A percentile compares a stretch with the other conserved stretches of the same genome.
These are phyloP conservation scores for Fusarium begoniae DNA, from an alignment of 2,329 filamentous ascomycete species.

Conservation along the genomic window DNA sequence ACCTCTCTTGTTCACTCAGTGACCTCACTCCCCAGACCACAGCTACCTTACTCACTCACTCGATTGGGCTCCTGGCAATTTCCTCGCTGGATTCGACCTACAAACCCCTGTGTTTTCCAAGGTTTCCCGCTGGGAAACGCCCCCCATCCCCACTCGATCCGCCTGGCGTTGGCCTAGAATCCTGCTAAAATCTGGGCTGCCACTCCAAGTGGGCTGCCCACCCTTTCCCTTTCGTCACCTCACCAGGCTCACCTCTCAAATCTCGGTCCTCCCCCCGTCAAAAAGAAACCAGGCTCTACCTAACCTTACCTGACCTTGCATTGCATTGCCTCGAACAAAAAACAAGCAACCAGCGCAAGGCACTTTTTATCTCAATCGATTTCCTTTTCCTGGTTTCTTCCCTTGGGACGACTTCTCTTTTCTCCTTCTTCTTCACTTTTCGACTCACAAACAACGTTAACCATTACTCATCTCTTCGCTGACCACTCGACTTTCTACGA, in stretches of 20 bases:
- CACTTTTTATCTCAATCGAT: constrained; percentile 32
- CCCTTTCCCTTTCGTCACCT: constrained; percentile 35
- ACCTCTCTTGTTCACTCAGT: constrained; percentile 13
- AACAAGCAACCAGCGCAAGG: constrained; percentile 31
- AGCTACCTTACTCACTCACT: neutral
- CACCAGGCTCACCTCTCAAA: constrained; percentile 28
- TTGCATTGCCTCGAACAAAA: constrained; percentile 6
- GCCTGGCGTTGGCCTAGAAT: constrained; percentile 39
- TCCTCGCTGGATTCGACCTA: neutral
- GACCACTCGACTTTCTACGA: constrained; percentile 29
- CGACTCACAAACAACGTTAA: neutral
- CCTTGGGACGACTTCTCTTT: constrained; percentile 17
- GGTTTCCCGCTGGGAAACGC: constrained; percentile 36
- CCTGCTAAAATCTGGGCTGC: constrained; percentile 38
- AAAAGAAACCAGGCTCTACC: constrained; percentile 39
- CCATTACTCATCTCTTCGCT: constrained; percentile 11
- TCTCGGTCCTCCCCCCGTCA: constrained; percentile 31
- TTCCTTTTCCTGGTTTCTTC: constrained; percentile 27
- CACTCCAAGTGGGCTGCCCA: constrained; percentile 38
- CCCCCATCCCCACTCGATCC: constrained; percentile 31
- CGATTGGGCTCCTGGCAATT: neutral
- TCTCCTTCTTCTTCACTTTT: constrained; percentile 5
- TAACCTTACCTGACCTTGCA: neutral
- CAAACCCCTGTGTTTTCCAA: constrained; percentile 29
- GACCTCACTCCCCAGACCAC: constrained; percentile 25